Percentiles rank a stretch among this genome's conserved stretches.
phyloP scores from a whole-genome alignment of 768 basidiomycete species.

The Bullera alba region DNA sequence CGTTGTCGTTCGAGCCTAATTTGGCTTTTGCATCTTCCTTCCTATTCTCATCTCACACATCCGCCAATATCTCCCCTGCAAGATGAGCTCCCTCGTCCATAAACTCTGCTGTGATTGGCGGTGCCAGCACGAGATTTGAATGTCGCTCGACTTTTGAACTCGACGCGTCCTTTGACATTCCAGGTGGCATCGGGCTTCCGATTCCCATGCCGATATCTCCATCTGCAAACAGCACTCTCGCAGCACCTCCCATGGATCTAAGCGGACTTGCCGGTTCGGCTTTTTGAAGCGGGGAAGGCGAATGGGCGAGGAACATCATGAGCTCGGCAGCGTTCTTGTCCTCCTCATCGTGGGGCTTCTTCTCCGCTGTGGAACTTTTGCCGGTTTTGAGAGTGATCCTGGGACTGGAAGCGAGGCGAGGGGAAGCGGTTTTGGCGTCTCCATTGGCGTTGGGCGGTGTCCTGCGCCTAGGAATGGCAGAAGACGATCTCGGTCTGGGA shows the following conservation, averaged over 20 bases:
- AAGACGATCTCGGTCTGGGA: not conserved
- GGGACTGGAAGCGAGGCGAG: not conserved
- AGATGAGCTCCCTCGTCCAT: not conserved
- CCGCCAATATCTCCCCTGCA: no score
- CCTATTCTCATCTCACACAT: no score
- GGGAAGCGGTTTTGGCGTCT: not conserved
- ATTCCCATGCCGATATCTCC: not conserved
- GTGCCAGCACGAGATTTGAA: conserved; percentile 30
- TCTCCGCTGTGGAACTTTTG: not conserved
- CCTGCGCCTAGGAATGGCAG: not conserved
- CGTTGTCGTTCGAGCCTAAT: no score
- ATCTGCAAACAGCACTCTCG: conserved; percentile 40
- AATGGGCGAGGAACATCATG: conserved; percentile 45
- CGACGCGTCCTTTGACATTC: not conserved
- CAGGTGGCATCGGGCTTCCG: no score
- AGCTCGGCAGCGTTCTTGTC: conserved; percentile 43
- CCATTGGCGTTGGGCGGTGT: not conserved
- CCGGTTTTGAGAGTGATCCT: conserved; percentile 3
- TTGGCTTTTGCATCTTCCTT: no score
- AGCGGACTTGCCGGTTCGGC: not conserved
- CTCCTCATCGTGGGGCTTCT: conserved; percentile 17
- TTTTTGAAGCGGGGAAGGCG: conserved; percentile 26
- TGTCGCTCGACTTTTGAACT: conserved; percentile 6
- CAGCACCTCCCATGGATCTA: conserved; percentile 10
- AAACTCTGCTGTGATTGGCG: conserved; percentile 27